A percentile compares a stretch with the other conserved stretches of the same genome.
These are phyloP conservation scores for Didymosphaeria variabile DNA, from an alignment of 2,329 filamentous ascomycete species.

Conservation along the genomic window DNA sequence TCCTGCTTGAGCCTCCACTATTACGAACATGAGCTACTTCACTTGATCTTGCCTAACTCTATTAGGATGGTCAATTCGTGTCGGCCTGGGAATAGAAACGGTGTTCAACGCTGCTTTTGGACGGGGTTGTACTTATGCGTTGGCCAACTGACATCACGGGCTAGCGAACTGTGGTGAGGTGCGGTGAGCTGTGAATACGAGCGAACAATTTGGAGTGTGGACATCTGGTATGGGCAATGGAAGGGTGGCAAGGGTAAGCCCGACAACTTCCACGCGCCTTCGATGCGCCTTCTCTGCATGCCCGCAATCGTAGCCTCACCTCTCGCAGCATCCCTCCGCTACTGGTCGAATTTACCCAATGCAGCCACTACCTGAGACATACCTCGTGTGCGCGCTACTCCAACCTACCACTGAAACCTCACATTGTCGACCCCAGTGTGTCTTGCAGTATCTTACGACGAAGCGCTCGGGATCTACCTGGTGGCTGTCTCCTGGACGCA, in stretches of 20 bases:
- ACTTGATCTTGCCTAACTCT: background rate
- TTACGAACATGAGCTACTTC: background rate
- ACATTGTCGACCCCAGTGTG: background rate
- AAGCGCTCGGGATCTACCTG: background rate
- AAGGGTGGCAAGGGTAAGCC: background rate
- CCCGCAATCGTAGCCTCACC: constrained; percentile 1
- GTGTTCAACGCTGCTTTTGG: constrained; percentile 2
- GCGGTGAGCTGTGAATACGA: background rate
- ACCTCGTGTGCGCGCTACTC: background rate
- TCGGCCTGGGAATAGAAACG: constrained; percentile 1
- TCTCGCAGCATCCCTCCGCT: constrained; percentile 5
- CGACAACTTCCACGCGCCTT: constrained; percentile 8
- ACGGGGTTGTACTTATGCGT: background rate
- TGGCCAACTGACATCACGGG: background rate
- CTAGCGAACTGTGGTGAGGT: background rate
- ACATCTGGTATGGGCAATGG: background rate
- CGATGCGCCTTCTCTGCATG: constrained; percentile 10
- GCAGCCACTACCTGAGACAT: background rate
- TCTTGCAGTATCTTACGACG: constrained; percentile 4
- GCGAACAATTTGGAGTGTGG: background rate
- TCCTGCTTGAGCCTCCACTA: constrained; percentile 11
- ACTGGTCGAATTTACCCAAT: background rate
- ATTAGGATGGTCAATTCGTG: background rate
- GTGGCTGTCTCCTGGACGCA: background rate
- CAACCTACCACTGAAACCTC: background rate